Evolutionary conservation across 2,329 filamentous ascomycete species (phyloP).

Genomic region (Cercospora berteroae): DNA sequence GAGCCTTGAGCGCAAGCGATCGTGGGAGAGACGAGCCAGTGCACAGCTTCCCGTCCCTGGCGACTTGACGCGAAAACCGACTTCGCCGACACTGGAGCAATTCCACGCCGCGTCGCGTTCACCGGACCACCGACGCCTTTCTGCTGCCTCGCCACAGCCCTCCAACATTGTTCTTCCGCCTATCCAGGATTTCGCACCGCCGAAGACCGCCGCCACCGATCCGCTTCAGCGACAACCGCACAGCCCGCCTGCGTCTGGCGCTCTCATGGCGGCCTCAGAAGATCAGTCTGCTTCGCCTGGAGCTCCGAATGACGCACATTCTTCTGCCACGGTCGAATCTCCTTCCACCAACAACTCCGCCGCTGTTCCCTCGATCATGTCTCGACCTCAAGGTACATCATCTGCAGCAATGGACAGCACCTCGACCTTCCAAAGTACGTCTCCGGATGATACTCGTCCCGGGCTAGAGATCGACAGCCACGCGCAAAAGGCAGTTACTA

Average conservation of each 20-base stretch:
- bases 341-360: not conserved
- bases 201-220: not conserved
- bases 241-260: not conserved
- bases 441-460: constrained; percentile 31
- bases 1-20: constrained; percentile 23
- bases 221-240: not conserved
- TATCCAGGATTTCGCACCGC: constrained; percentile 35
- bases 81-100: constrained; percentile 48
- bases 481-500: constrained; percentile 45
- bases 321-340: not conserved
- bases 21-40: constrained; percentile 33
- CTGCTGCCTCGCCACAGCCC: constrained; percentile 37
- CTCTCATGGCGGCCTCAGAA: not conserved
- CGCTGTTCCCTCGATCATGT: not conserved
- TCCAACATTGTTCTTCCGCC: constrained; percentile 43
- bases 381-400: not conserved
- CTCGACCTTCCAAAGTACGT: constrained; percentile 29
- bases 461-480: constrained; percentile 39
- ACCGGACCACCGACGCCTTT: constrained; percentile 42
- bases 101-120: constrained; percentile 49
- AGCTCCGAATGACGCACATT: not conserved
- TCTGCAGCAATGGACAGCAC: not conserved
- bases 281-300: not conserved
- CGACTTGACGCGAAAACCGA: constrained; percentile 1
- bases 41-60: constrained; percentile 12